Base-by-base conservation (phyloP, 495 filamentous ascomycete species). In the Penicillium roqueforti region DNA sequence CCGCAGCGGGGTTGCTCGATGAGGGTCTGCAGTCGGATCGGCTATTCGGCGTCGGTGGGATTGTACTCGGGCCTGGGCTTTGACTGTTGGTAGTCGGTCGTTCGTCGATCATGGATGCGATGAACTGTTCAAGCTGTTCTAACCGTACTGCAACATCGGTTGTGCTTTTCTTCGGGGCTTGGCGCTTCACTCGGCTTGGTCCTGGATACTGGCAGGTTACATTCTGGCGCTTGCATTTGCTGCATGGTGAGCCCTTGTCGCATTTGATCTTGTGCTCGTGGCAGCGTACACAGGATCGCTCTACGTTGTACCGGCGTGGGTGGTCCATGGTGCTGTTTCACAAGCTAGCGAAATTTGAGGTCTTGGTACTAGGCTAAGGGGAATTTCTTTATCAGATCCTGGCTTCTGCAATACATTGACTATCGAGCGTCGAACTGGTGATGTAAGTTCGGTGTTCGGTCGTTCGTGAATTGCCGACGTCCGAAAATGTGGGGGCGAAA, bases 211-310 rank as follows among this genome's bases (percentile, higher is more conserved):
- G 52, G 41, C 72, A 75, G 16, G 56, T 5, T 6, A 61, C 41
- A 9, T 61, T 61, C 2, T 55, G 42, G 3, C 61, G 58, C 1
- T 51, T 25, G 40, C 72, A 75, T 54, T 57, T 59, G 29, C 31
- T 56, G 45, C 70, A 75, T 19, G 70, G 70, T 5, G 47, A 31
- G 13, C 37, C 40, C 38, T 63, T 72, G 57, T 73, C 67, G 49
- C 72, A 75, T 16, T 62, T 58, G 53, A 75, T 60, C 43, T 73
- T 73, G 39, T 69, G 63, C 50, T 65, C 63, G 52, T 71, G 67
- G 52, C 70, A 73, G 29, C 63, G 61, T 29, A 73, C 43, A 54
- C 70, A 73, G 18, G 70, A 72, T 13, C 69, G 66, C 45, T 62
- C 59, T 26, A 65, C 62, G 38, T 65, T 62, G 51, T 65, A 65